Base-by-base conservation (phyloP, 2,329 filamentous ascomycete genomes). In the Venturia effusa region DNA sequence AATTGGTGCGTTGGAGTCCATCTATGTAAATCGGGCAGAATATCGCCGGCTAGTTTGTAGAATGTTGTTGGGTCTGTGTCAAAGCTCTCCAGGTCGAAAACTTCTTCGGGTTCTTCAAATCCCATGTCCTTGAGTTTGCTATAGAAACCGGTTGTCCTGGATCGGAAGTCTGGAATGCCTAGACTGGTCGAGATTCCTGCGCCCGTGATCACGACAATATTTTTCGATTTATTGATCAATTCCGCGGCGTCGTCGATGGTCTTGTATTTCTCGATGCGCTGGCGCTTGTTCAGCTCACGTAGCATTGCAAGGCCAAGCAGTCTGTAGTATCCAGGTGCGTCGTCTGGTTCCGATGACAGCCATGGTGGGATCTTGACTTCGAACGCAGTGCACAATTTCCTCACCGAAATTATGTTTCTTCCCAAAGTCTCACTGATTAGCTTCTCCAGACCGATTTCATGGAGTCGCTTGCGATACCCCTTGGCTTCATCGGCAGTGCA, bases 141-240 rank as follows among this genome's bases (percentile, higher is more conserved):
- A 77, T 97, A 97, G 64, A 97, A 87, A 61, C 93, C 93, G 1
- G 88, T 96, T 71, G 90, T 89, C 74, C 94, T 94, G 62, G 92
- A 97, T 68, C 94, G 88, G 72, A 99, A 99, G 74, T 99, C 94
- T 4, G 94, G 94, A 66, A 99, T 97, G 66, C 94, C 94, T 24
- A 99, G 85, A 61, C 91, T 96, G 0, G 94, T 99, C 32, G 92
- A 97, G 69, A 99, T 97, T 68, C 94, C 94, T 22, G 94, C 94
- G 61, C 94, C 94, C 0, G 94, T 97, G 68, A 99, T 84, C 68
- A 97, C 89, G 71, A 99, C 85, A 74, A 99, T 92, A 74, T 96
- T 96, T 68, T 84, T 84, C 64, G 87, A 85, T 65, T 83, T 83
- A 69, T 84, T 81, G 54, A 99, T 82, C 61, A 99, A 80, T 17